Base-by-base conservation (phyloP, 495 filamentous ascomycete species). In the Achaetomiella virescens region DNA sequence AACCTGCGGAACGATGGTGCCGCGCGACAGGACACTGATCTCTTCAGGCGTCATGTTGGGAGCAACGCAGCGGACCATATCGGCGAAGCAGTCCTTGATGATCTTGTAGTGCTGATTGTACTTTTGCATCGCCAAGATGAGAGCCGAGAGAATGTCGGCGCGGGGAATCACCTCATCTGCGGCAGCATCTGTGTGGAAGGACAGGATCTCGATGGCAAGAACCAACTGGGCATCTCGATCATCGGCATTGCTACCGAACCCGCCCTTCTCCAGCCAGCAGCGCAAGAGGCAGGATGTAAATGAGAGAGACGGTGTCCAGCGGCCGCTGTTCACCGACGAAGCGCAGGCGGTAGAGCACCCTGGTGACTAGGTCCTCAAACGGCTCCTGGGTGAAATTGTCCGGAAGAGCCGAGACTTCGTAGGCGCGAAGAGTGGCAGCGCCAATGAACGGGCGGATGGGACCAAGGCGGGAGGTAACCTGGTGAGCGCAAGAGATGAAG, bases 81-180 rank as follows among this genome's bases (percentile, higher is more conserved):
- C 90, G 25, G 83, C 75, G 44, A 98, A 77, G 58, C 89, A 95
- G 68, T 97, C 95, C 67, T 95, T 96, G 68, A 96, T 82, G 35
- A 89, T 71, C 69, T 93, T 95, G 73, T 96, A 96, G 68, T 97
- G 95, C 52, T 95, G 88, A 40, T 82, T 87, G 67, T 92, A 97
- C 60, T 76, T 79, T 61, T 95, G 89, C 89, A 97, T 95, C 2
- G 89, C 85, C 5, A 72, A 74, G 27, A 96, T 84, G 22, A 97
- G 72, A 1, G 81, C 76, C 10, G 77, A 64, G 0, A 97, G 68
- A 17, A 95, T 74, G 43, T 91, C 80, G 51, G 78, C 75, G 2
- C 93, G 86, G 25, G 92, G 91, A 29, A 97, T 76, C 29, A 82
- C 80, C 17, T 77, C 71, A 61, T 95, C 85, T 24, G 83, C 70